These are phyloP conservation scores for Ambrosia hybrid DNA, from an alignment of 140 eudicot genomes.

Conservation along the genomic window DNA sequence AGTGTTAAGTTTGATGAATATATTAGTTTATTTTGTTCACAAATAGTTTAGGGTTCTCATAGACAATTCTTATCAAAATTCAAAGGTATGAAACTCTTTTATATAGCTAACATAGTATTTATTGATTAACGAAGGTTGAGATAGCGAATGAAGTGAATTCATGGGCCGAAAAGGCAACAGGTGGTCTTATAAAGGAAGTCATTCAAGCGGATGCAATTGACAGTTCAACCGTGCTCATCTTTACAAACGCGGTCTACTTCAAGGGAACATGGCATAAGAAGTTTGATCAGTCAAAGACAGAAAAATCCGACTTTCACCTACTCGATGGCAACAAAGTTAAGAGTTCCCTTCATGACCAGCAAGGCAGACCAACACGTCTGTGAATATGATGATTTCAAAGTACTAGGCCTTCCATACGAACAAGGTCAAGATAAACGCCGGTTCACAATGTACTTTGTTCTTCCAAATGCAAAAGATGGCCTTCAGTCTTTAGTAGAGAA, in stretches of 20 bases:
- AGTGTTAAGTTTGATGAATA: background rate
- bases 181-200: constrained; percentile 36
- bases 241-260: constrained; percentile 51
- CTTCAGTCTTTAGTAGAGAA: constrained; percentile 18
- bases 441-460: constrained; percentile 36
- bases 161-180: constrained; percentile 41
- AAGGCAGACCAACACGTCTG: background rate
- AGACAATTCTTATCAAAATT: background rate
- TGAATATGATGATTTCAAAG: constrained; percentile 31
- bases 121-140: constrained; percentile 23
- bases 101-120: background rate
- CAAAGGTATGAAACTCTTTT: background rate
- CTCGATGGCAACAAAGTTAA: constrained; percentile 32
- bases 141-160: constrained; percentile 25
- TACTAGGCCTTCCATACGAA: constrained; percentile 33
- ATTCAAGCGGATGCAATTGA: background rate
- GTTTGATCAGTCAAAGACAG: constrained; percentile 22
- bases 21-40: background rate
- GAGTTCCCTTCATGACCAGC: constrained; percentile 46
- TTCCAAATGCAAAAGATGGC: constrained; percentile 38
- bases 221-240: constrained; percentile 12
- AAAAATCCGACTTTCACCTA: constrained; percentile 34
- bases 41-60: background rate
- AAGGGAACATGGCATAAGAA: constrained; percentile 40
- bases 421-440: constrained; percentile 16